Conservation (phyloP, 768 basidiomycete species). For the Mycena epipterygia region DNA sequence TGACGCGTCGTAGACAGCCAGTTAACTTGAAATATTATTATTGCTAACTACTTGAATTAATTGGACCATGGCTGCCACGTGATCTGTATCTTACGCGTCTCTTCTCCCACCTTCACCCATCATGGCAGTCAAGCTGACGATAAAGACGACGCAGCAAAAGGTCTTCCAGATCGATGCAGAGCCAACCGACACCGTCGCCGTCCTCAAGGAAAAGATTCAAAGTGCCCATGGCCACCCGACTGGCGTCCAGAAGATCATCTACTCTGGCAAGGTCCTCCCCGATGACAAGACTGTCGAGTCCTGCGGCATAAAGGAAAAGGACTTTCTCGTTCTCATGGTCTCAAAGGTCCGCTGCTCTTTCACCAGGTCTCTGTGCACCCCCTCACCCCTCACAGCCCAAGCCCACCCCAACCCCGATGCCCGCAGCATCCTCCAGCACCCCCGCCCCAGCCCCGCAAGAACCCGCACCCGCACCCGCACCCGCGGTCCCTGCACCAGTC, state of each 20-base stretch:
- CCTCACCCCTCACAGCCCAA: conserved; percentile 61
- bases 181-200: conserved; percentile 77
- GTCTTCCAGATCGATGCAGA: conserved; percentile 92
- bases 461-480: conserved; percentile 48
- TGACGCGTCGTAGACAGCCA: too few species aligned
- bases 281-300: conserved; percentile 92
- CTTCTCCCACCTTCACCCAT: too few species aligned
- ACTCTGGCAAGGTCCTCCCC: conserved; percentile 91
- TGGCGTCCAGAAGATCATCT: conserved; percentile 92
- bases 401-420: conserved; percentile 55
- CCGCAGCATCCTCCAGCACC: conserved; percentile 41
- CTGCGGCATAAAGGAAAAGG: conserved; percentile 96
- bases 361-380: neutral
- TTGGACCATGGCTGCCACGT: neutral
- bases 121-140: conserved; percentile 70
- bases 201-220: conserved; percentile 88
- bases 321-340: conserved; percentile 99
- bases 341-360: conserved; percentile 76
- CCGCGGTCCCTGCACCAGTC: conserved; percentile 49
- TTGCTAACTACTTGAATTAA: neutral
- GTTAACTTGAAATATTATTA: too few species aligned
- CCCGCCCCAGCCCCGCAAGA: conserved; percentile 39
- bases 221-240: conserved; percentile 80
- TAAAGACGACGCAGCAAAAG: conserved; percentile 97
- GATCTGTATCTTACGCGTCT: neutral